These are phyloP conservation scores for Pyrenula massariospora DNA, from an alignment of 495 filamentous ascomycete genomes.

Conservation along the genomic window DNA sequence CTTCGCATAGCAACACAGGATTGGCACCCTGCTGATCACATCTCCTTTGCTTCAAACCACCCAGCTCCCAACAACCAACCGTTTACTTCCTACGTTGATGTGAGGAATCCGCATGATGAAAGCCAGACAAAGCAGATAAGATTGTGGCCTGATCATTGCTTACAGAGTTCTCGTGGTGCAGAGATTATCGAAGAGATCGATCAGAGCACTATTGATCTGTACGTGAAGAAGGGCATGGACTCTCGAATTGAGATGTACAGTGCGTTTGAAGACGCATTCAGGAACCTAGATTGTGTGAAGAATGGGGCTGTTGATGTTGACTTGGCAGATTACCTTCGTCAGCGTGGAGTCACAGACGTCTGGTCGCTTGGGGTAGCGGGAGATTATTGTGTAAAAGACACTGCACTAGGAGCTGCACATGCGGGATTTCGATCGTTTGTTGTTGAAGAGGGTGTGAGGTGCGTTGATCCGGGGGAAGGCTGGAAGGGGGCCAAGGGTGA, in stretches of 20 bases:
- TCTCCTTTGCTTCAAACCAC: slow-evolving; percentile 86
- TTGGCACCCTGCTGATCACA: slow-evolving; percentile 73
- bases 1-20: slow-evolving; percentile 77
- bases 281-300: slow-evolving; percentile 29
- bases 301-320: slow-evolving; percentile 40
- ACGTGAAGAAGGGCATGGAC: slow-evolving; percentile 70
- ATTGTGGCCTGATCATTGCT: slow-evolving; percentile 87
- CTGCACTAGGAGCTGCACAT: slow-evolving; percentile 62
- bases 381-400: slow-evolving; percentile 80
- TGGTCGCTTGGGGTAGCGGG: slow-evolving; percentile 77
- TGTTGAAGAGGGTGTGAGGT: slow-evolving; percentile 63
- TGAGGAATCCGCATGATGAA: slow-evolving; percentile 52
- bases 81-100: slow-evolving; percentile 48
- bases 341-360: slow-evolving; percentile 55
- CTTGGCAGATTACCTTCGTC: slow-evolving; percentile 43
- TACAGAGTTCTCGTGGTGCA: slow-evolving; percentile 62
- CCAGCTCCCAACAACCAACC: slow-evolving; percentile 48
- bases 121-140: slow-evolving; percentile 51
- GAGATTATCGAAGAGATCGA: slow-evolving; percentile 67
- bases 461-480: slow-evolving; percentile 44
- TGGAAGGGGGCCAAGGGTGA: slow-evolving; percentile 48
- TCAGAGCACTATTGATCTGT: slow-evolving; percentile 38
- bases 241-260: slow-evolving; percentile 80
- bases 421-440: slow-evolving; percentile 71
- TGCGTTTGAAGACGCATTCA: slow-evolving; percentile 69